These are phyloP conservation scores for Amanita pseudoporphyria DNA, from an alignment of 768 basidiomycete genomes.

Conservation along the genomic window DNA sequence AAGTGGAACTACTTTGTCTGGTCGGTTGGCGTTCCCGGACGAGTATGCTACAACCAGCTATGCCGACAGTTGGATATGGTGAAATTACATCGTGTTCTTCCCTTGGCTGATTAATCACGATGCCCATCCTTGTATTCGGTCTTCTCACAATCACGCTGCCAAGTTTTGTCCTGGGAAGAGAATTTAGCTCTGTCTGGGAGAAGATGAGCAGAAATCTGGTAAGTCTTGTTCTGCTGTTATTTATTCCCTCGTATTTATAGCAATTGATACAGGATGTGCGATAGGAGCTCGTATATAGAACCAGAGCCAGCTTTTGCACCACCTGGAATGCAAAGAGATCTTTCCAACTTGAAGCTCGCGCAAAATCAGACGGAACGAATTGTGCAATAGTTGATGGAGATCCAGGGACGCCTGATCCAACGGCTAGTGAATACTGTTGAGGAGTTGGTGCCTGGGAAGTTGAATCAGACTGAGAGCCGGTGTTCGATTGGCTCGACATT, in stretches of 20 bases:
- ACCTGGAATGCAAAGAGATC: no score
- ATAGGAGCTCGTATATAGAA: no score
- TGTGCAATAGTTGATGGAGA: constrained; percentile 42
- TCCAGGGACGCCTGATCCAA: constrained; percentile 44
- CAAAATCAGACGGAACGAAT: constrained; percentile 61
- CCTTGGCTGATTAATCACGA: constrained; percentile 74
- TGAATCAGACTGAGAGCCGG: no score
- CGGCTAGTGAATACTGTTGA: constrained; percentile 19
- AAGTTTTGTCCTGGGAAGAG: constrained; percentile 88
- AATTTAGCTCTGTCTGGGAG: no score
- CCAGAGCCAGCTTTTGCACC: no score
- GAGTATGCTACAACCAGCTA: no score
- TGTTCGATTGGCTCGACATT: no score
- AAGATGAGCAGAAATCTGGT: no score
- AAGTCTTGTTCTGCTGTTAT: not conserved
- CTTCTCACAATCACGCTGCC: constrained; percentile 85
- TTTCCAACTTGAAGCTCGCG: constrained; percentile 51
- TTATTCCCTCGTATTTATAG: not conserved
- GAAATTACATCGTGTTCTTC: constrained; percentile 86
- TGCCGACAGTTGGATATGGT: no score
- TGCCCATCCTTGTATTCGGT: constrained; percentile 83
- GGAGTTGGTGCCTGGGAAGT: no score
- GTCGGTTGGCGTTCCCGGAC: constrained; percentile 89
- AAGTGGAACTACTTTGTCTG: constrained; percentile 27
- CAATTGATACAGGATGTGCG: not conserved